phyloP scores from a whole-genome alignment of 148 eudicot species.

The Fagopyrum homotropicum region DNA sequence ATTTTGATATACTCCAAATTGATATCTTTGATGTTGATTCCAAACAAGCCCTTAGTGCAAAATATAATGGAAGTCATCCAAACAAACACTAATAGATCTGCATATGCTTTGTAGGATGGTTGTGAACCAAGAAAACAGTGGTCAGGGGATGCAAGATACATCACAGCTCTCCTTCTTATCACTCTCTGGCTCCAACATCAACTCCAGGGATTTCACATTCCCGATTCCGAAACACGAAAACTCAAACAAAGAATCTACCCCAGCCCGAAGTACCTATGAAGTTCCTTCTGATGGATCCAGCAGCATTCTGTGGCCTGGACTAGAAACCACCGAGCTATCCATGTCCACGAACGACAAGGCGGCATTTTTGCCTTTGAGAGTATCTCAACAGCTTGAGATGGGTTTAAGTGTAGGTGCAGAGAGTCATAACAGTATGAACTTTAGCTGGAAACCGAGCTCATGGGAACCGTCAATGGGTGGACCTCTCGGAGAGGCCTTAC shows the following conservation, averaged over 20 bases:
- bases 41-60: too few species aligned
- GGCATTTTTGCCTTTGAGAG: constrained; percentile 21
- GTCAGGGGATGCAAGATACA: constrained; percentile 20
- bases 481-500: constrained; percentile 61
- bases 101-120: constrained; percentile 20
- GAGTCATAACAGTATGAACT: constrained; percentile 18
- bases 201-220: constrained; percentile 21
- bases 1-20: too few species aligned
- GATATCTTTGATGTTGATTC: too few species aligned
- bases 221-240: constrained; percentile 19
- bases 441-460: constrained; percentile 39
- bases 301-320: constrained; percentile 31
- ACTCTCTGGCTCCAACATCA: constrained; percentile 9
- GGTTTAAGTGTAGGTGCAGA: constrained; percentile 33
- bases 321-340: constrained; percentile 41
- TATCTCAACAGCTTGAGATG: constrained; percentile 29
- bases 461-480: constrained; percentile 61
- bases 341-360: constrained; percentile 41
- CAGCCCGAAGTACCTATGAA: constrained; percentile 23
- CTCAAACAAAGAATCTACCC: constrained; percentile 13
- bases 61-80: too few species aligned
- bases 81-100: background rate
- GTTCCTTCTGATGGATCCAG: constrained; percentile 28
- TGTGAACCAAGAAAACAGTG: constrained; percentile 20
- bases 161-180: constrained; percentile 30